These are phyloP conservation scores for Chalciporus sp. DNA, from an alignment of 1,284 basidiomycete species.

Conservation along the genomic window DNA sequence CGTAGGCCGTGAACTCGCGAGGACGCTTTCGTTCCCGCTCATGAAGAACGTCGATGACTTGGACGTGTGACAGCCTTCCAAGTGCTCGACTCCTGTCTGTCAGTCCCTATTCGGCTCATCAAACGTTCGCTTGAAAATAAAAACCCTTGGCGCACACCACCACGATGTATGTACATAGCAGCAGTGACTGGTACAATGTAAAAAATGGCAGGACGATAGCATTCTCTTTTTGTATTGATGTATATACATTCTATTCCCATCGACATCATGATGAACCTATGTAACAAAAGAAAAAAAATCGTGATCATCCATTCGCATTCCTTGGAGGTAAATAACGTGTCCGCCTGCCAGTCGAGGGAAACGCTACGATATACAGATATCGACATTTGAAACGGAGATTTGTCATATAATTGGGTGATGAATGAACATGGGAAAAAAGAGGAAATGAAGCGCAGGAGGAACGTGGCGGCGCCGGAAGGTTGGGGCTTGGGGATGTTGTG, in stretches of 20 bases:
- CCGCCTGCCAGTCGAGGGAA: constrained; percentile 17
- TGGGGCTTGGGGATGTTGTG: background rate
- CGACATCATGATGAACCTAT: constrained; percentile 18
- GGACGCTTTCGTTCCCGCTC: constrained; percentile 6
- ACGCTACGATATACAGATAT: constrained; percentile 33
- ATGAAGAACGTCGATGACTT: background rate
- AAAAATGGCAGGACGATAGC: background rate
- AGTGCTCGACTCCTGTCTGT: no score
- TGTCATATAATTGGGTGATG: constrained; percentile 30
- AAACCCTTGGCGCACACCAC: background rate
- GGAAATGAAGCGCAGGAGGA: background rate
- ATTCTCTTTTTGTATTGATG: background rate
- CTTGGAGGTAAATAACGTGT: constrained; percentile 29
- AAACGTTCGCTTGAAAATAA: no score
- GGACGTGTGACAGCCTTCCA: no score
- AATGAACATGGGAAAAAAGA: constrained; percentile 9
- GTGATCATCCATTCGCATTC: constrained; percentile 21
- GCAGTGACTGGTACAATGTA: no score
- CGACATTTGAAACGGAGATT: constrained; percentile 26
- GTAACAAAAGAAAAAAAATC: constrained; percentile 18
- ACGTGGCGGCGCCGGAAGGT: no score
- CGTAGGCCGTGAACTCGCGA: constrained; percentile 4
- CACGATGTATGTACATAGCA: background rate
- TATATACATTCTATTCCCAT: constrained; percentile 6
- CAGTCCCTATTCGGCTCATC: no score